A percentile compares a stretch with the other conserved stretches of the same genome.
Evolutionary conservation across 495 filamentous ascomycete species (phyloP).

Genomic region (Talaromyces liani): DNA sequence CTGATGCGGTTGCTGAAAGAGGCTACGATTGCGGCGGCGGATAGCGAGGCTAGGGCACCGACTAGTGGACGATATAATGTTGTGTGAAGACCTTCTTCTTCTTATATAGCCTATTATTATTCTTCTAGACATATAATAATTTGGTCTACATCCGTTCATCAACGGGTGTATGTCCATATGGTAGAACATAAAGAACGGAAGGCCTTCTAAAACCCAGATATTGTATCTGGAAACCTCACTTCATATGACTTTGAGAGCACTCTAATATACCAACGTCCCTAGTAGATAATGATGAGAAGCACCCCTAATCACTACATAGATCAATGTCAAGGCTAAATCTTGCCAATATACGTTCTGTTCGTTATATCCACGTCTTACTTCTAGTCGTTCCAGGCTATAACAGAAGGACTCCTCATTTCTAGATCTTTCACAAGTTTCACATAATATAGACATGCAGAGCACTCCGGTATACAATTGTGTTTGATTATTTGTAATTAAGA

Average conservation of each 20-base stretch:
- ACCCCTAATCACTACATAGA: too few species aligned
- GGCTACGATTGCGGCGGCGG: conserved; percentile 84
- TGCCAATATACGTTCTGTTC: too few species aligned
- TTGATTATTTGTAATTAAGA: too few species aligned
- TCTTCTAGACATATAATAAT: not conserved
- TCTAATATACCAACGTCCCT: too few species aligned
- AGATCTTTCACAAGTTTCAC: too few species aligned
- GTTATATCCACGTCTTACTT: too few species aligned
- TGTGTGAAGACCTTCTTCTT: conserved; percentile 41
- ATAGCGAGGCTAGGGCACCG: conserved; percentile 72
- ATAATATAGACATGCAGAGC: too few species aligned
- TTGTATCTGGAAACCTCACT: not conserved
- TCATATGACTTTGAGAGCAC: not conserved
- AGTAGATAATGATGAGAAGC: too few species aligned
- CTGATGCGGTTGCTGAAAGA: conserved; percentile 82
- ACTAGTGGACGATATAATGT: conserved; percentile 86
- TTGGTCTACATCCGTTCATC: not conserved
- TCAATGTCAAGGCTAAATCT: too few species aligned
- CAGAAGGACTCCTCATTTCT: too few species aligned
- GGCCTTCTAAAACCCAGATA: not conserved
- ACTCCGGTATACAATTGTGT: too few species aligned
- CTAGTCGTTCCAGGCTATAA: too few species aligned
- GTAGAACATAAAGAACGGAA: not conserved
- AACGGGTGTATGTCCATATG: not conserved
- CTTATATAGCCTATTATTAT: not conserved